phyloP scores from a whole-genome alignment of 352 stramenopile species.

The Phytophthora citricola region DNA sequence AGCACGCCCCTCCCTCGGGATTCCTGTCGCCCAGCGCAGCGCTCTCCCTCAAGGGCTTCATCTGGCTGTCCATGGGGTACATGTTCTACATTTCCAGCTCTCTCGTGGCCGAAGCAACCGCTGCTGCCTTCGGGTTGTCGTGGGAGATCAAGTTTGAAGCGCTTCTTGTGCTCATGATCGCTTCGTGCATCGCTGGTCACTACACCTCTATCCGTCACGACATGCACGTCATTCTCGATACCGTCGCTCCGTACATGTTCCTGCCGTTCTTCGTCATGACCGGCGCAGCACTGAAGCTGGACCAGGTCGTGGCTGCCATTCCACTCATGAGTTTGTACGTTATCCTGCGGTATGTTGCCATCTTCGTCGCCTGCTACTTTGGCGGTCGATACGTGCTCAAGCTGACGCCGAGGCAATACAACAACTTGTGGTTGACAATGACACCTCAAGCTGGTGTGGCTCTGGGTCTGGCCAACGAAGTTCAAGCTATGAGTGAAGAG shows the following conservation, averaged over 20 bases:
- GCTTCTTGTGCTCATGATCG: slow-evolving; percentile 74
- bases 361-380: slow-evolving; percentile 72
- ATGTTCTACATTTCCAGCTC: slow-evolving; percentile 68
- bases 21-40: slow-evolving; percentile 34
- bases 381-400: slow-evolving; percentile 66
- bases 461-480: slow-evolving; percentile 63
- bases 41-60: slow-evolving; percentile 65
- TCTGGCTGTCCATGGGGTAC: slow-evolving; percentile 70
- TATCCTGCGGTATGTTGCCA: slow-evolving; percentile 60
- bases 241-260: slow-evolving; percentile 69
- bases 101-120: slow-evolving; percentile 52
- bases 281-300: slow-evolving; percentile 64
- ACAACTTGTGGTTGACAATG: slow-evolving; percentile 80
- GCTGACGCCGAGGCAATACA: slow-evolving; percentile 64
- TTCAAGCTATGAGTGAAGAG: slow-evolving; percentile 61
- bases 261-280: slow-evolving; percentile 84
- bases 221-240: slow-evolving; percentile 80
- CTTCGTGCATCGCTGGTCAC: slow-evolving; percentile 70
- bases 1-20: slow-evolving; percentile 39
- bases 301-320: slow-evolving; percentile 68
- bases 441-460: slow-evolving; percentile 71
- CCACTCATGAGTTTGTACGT: slow-evolving; percentile 74
- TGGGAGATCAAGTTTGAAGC: slow-evolving; percentile 78
- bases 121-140: slow-evolving; percentile 52
- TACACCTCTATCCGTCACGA: slow-evolving; percentile 65